A percentile compares a stretch with the other conserved stretches of the same genome.
Evolutionary conservation across 352 stramenopile species (phyloP).

Genomic region (Phytophthora constricta): DNA sequence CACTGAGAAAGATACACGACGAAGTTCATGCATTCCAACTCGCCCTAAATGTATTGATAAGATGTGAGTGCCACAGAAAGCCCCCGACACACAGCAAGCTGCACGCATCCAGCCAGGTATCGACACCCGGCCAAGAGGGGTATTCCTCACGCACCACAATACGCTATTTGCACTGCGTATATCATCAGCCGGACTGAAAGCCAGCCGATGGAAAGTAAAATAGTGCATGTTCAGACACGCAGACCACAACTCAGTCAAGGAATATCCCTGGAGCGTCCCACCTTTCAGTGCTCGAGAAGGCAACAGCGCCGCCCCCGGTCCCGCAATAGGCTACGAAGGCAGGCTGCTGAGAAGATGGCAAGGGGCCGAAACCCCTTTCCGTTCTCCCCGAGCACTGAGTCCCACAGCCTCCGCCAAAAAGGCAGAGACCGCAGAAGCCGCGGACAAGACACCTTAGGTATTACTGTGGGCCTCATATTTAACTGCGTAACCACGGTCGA

Average conservation of each 20-base stretch:
- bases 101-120: slow-evolving; percentile 19
- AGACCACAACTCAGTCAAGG: slow-evolving; percentile 4
- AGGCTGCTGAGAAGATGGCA: slow-evolving; percentile 40
- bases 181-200: slow-evolving; percentile 62
- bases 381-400: slow-evolving; percentile 46
- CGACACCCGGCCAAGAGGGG: slow-evolving; percentile 19
- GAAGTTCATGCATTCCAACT: slow-evolving; percentile 4
- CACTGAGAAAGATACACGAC: background rate
- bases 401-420: slow-evolving; percentile 16
- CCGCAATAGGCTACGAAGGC: slow-evolving; percentile 56
- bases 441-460: slow-evolving; percentile 42
- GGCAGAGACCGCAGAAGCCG: slow-evolving; percentile 22
- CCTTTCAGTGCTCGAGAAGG: slow-evolving; percentile 54
- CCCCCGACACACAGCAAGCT: slow-evolving; percentile 14
- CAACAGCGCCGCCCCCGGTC: slow-evolving; percentile 35
- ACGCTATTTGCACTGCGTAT: slow-evolving; percentile 85
- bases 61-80: slow-evolving; percentile 53
- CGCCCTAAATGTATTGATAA: no score
- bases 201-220: slow-evolving; percentile 79
- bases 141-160: slow-evolving; percentile 50
- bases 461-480: slow-evolving; percentile 78
- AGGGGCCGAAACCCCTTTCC: slow-evolving; percentile 16
- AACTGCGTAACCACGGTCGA: slow-evolving; percentile 61
- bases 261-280: slow-evolving; percentile 47
- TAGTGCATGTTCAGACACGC: slow-evolving; percentile 39